Evolutionary conservation across 1,139 yeast species (phyloP), one percentile per base, ranked within the genome.

Genomic region (Protomyces gravidus): DNA sequence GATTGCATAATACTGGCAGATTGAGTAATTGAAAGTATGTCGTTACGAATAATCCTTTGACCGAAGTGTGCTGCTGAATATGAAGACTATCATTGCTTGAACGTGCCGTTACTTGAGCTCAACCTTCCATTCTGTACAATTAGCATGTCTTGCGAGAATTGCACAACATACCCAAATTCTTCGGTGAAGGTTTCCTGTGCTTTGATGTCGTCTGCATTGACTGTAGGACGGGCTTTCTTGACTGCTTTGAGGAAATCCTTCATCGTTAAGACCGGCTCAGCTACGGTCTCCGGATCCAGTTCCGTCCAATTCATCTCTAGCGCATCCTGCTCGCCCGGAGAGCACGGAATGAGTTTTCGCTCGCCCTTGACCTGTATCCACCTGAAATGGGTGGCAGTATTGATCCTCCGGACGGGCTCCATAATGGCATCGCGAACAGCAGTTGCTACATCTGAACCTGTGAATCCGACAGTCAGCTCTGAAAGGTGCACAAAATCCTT

Each of bases 391-490:
- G 99, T 94, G 0, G 98, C 97, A 68, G 83, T 86, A 72, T 92
- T 98, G 64, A 94, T 89, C 70, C 89, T 89, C 68, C 98, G 81
- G 62, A 94, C 88, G 1, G 99, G 98, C 71, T 90, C 95, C 98
- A 94, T 94, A 65, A 94, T 77, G 0, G 98, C 97, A 72, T 94
- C 99, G 68, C 96, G 83, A 5, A 94, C 98, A 17, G 90, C 95
- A 46, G 92, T 97, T 0, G 97, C 94, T 45, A 94, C 81, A 78
- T 94, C 99, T 70, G 92, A 96, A 59, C 99, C 99, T 0, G 97
- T 89, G 71, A 92, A 92, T 9, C 98, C 98, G 6, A 89, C 96
- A 0, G 98, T 92, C 92, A 92, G 85, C 63, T 86, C 89, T 0
- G 95, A 97, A 64, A 94, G 77, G 2, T 84, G 77, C 65, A 83